Percentiles rank a stretch among this genome's conserved stretches.
Conservation (phyloP, 257 asterid genomes). For the Ajuga chamaepitys region DNA sequence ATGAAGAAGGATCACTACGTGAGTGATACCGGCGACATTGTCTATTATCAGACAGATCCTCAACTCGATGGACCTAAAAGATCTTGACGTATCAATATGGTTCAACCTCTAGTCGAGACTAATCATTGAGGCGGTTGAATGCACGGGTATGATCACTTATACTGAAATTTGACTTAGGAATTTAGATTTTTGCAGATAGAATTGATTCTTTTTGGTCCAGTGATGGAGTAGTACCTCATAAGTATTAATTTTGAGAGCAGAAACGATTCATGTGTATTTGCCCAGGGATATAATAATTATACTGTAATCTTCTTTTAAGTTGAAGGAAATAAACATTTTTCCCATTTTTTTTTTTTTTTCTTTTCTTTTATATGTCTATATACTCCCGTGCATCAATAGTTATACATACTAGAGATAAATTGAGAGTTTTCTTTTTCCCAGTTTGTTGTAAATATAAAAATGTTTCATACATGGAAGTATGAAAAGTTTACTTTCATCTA, state of each 20-base stretch:
- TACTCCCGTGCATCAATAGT: too few species aligned
- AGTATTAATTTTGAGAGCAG: not conserved
- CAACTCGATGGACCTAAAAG: conserved; percentile 25
- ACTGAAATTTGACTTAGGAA: not conserved
- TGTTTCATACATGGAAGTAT: too few species aligned
- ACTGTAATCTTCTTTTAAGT: not conserved
- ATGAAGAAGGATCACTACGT: conserved; percentile 71
- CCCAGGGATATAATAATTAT: not conserved
- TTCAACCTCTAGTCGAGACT: not conserved
- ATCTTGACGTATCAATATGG: not conserved
- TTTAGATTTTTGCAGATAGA: not conserved
- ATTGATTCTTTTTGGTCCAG: conserved; percentile 5
- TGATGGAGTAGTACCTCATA: conserved; percentile 20
- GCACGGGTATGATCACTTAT: not conserved
- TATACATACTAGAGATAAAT: too few species aligned
- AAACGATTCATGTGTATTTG: not conserved
- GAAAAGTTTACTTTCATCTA: too few species aligned
- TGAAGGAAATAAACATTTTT: not conserved
- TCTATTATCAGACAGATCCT: conserved; percentile 63
- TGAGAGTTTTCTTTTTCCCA: too few species aligned
- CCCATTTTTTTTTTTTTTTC: too few species aligned
- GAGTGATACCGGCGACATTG: conserved; percentile 62
- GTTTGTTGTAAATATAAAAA: too few species aligned
- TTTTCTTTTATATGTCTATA: too few species aligned
- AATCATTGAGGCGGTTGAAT: not conserved